Base-by-base conservation (phyloP, 2,329 filamentous ascomycete species). In the Fusarium sterilihyphosum region DNA sequence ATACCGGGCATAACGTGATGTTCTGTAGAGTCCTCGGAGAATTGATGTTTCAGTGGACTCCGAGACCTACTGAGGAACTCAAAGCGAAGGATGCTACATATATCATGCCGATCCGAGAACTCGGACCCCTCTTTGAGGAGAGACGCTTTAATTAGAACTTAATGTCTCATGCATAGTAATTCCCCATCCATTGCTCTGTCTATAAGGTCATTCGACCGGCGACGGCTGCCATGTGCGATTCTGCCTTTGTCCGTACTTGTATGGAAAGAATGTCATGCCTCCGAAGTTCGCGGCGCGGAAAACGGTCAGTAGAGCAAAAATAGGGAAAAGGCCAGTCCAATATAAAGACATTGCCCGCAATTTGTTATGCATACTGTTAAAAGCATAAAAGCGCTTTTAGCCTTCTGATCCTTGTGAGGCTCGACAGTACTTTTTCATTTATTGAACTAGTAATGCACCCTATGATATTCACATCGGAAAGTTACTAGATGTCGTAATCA, bases 241-340 rank as follows among this genome's bases (percentile, higher is more conserved):
- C 3, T 18, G 14, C 13, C 11, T 11, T n/a, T 40, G 3, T 7
- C 14, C 8, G 8, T 17, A 29, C 18, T 22, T 29, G 10, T 5
- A 16, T n/a, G n/a, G 6, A 14, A 40, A 9, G 17, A 26, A 14
- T 20, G 12, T 20, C n/a, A 20, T 53, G 10, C 2, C 17, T 52
- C 4, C 14, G 12, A 52, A 52, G 31, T 24, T 7, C 6, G 10
- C 6, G 9, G 14, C 11, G 12, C 16, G 4, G 31, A 12, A 35
- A 24, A 17, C 8, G 12, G 13, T 2, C 12, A 3, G 6, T 20
- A 35, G n/a, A 10, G 22, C 0, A 2, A 52, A 16, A 24, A 10
- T 17, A 4, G 31, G 17, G 6, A 18, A 50, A 14, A 8, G 4
- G 6, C 2, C 17, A 14, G n/a, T 20, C 4, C 8, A 3, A 35